Conservation (phyloP, 371 early-diverging fungal genomes). For the Lichtheimia corymbifera region DNA sequence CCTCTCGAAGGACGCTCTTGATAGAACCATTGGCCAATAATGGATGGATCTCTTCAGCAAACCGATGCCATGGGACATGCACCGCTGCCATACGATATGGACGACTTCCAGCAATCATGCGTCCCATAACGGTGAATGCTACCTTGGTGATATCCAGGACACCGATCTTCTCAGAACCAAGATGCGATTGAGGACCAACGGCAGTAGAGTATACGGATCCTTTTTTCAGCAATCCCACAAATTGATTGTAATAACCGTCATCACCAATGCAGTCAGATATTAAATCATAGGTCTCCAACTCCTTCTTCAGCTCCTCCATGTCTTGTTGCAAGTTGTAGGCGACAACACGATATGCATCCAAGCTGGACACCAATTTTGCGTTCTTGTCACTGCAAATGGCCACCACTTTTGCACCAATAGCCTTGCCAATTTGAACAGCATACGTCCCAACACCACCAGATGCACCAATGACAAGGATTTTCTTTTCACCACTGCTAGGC, state of each 20-base stretch:
- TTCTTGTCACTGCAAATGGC: constrained; percentile 66
- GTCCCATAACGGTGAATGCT: constrained; percentile 3
- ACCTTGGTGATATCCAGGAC: constrained; percentile 12
- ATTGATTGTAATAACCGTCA: constrained; percentile 40
- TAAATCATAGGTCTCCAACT: constrained; percentile 36
- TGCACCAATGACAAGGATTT: constrained; percentile 56
- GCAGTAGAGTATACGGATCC: constrained; percentile 45
- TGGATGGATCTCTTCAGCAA: constrained; percentile 3
- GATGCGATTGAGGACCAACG: constrained; percentile 37
- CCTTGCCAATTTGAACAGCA: constrained; percentile 68
- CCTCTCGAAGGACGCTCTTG: constrained; percentile 14
- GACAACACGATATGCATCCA: constrained; percentile 65
- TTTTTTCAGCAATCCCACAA: constrained; percentile 30
- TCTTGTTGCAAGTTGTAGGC: constrained; percentile 51
- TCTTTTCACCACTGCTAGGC: not conserved
- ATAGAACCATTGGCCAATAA: constrained; percentile 8
- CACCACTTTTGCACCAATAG: constrained; percentile 54
- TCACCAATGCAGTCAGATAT: constrained; percentile 58
- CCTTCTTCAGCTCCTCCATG: constrained; percentile 19
- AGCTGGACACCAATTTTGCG: constrained; percentile 41
- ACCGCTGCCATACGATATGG: constrained; percentile 12
- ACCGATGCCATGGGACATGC: constrained; percentile 9
- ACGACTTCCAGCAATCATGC: constrained; percentile 16
- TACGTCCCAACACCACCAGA: constrained; percentile 64
- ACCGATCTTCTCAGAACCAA: constrained; percentile 21